phyloP scores from a whole-genome alignment of 192 early-diverging fungal genomes.

The Glomus cerebriforme region DNA sequence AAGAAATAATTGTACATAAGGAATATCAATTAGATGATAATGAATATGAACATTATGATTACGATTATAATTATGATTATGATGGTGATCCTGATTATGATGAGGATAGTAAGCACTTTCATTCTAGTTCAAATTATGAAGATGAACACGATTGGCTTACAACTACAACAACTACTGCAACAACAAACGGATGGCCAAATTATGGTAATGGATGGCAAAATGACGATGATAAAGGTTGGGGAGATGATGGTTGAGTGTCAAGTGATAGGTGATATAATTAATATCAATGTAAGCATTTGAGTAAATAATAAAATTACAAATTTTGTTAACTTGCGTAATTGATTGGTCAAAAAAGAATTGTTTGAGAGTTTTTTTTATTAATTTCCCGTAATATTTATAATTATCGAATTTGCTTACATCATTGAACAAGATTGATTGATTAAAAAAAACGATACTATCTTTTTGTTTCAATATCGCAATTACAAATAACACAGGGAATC shows the following conservation, averaged over 20 bases:
- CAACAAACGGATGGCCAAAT: not conserved
- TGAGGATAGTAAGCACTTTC: no score
- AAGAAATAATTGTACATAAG: constrained; percentile 3
- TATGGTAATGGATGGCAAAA: not conserved
- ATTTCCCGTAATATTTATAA: no score
- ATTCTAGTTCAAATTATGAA: not conserved
- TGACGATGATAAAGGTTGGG: not conserved
- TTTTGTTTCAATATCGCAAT: no score
- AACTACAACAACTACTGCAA: not conserved
- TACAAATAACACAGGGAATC: no score
- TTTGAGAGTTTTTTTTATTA: no score
- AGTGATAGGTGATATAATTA: not conserved
- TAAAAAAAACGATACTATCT: no score
- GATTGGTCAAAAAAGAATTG: no score
- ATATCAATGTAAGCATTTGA: not conserved
- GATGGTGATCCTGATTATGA: no score
- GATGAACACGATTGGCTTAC: not conserved
- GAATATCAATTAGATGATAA: constrained; percentile 3
- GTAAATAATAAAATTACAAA: not conserved
- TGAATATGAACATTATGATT: constrained; percentile 6
- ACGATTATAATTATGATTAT: not conserved
- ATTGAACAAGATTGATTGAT: no score
- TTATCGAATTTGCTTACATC: no score
- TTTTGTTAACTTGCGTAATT: no score
- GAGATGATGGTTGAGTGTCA: not conserved